These are phyloP conservation scores for Penicillium sp. DNA, from an alignment of 2,329 filamentous ascomycete genomes.

Conservation along the genomic window DNA sequence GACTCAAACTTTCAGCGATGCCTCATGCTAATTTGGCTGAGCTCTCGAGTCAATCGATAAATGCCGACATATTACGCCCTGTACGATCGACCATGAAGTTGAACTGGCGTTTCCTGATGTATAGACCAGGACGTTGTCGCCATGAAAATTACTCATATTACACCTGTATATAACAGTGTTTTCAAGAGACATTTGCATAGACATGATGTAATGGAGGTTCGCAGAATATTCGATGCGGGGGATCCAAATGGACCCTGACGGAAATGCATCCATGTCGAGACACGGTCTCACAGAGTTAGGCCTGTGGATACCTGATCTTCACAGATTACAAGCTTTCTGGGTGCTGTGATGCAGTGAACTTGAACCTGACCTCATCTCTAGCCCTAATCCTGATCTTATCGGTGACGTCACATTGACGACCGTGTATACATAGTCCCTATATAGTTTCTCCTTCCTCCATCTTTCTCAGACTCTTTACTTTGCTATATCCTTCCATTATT, in stretches of 20 bases:
- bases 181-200: background rate
- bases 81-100: background rate
- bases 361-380: background rate
- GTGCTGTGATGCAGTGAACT: background rate
- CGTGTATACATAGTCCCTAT: conserved; percentile 11
- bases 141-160: background rate
- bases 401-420: conserved; percentile 30
- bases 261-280: background rate
- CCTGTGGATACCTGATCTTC: background rate
- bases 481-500: background rate
- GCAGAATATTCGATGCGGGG: background rate
- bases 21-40: background rate
- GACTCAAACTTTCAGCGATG: too few relatives aligned
- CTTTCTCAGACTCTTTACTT: background rate
- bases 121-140: accelerated
- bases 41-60: background rate
- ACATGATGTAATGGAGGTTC: background rate
- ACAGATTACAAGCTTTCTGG: background rate
- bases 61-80: background rate
- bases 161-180: too few relatives aligned
- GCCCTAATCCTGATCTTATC: conserved; percentile 20
- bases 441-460: background rate
- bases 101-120: background rate
- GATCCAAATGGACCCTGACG: background rate
- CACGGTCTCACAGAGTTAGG: background rate